A percentile compares a stretch with the other conserved stretches of the same genome.
Evolutionary conservation across 2,329 filamentous ascomycete genomes (phyloP).

Genomic region (Talaromyces atroroseus): DNA sequence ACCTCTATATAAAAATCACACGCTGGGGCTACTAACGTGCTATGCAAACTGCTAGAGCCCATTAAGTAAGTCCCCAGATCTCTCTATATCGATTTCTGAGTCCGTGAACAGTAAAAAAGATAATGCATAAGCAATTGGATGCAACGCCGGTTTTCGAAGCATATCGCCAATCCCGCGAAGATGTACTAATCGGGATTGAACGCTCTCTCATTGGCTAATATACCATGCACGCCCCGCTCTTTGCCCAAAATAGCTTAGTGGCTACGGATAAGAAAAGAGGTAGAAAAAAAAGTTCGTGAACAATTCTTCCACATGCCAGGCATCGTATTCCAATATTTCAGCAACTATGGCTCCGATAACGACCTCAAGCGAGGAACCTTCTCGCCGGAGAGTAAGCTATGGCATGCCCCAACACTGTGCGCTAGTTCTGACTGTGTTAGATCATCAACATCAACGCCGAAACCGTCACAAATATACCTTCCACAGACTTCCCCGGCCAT

Average conservation of each 20-base stretch:
- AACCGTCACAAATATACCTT: slow-evolving; percentile 81
- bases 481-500: slow-evolving; percentile 87
- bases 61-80: background rate
- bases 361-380: slow-evolving; percentile 39
- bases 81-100: background rate
- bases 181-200: slow-evolving; percentile 8
- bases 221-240: background rate
- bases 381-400: slow-evolving; percentile 36
- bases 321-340: background rate
- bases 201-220: slow-evolving; percentile 1
- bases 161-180: background rate
- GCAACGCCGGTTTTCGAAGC: background rate
- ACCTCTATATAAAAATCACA: no score
- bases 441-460: slow-evolving; percentile 83
- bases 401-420: background rate
- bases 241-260: slow-evolving; percentile 1
- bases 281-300: slow-evolving; percentile 13
- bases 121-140: background rate
- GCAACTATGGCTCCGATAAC: slow-evolving; percentile 39
- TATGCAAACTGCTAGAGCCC: background rate
- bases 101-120: background rate
- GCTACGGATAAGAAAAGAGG: slow-evolving; percentile 8
- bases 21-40: background rate
- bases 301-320: background rate
- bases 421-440: slow-evolving; percentile 40